A percentile compares a stretch with the other conserved stretches of the same genome.
These are phyloP conservation scores for Colletotrichum higginsianum DNA, from an alignment of 2,329 filamentous ascomycete species.

Conservation along the genomic window DNA sequence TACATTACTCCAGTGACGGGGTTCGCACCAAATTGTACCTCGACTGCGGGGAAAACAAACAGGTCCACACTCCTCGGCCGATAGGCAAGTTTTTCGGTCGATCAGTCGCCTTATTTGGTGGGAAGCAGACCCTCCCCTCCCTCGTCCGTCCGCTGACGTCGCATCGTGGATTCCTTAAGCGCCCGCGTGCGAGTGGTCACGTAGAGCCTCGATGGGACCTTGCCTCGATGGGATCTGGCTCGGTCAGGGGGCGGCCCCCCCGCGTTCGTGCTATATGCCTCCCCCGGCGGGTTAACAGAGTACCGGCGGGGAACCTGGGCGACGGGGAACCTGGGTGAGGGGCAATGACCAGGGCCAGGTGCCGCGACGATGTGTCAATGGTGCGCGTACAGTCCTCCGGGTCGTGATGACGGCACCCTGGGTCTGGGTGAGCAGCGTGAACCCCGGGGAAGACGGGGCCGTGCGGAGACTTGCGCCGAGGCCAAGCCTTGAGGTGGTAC, in stretches of 20 bases:
- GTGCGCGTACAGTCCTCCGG: constrained; percentile 27
- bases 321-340: not conserved
- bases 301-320: not conserved
- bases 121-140: no score
- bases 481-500: constrained; percentile 1
- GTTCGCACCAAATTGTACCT: no score
- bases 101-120: no score
- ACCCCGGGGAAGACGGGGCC: constrained; percentile 36
- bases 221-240: not conserved
- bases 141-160: constrained; percentile 3
- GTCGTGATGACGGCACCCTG: constrained; percentile 37
- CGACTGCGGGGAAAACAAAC: no score
- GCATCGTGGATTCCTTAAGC: constrained; percentile 30
- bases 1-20: no score
- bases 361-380: constrained; percentile 32
- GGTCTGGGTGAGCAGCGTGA: not conserved
- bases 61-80: no score
- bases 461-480: not conserved
- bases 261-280: not conserved
- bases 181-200: constrained; percentile 25
- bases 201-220: not conserved
- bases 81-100: no score
- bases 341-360: no score
- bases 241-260: constrained; percentile 1
- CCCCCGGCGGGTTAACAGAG: not conserved